Base-by-base conservation (phyloP, 345 rosid genomes). In the Acer saccharum region DNA sequence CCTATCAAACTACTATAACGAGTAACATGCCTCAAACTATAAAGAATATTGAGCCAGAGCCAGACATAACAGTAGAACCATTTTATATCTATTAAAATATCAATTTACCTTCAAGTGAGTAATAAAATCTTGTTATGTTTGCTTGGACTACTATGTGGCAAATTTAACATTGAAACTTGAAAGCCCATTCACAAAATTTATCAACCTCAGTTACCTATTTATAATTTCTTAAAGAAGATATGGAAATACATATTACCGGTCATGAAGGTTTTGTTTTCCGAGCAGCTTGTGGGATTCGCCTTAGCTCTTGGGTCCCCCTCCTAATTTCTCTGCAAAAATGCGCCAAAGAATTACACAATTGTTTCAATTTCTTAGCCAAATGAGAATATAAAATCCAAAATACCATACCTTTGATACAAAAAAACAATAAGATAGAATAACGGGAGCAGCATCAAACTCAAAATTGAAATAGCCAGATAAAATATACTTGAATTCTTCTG, bases 381-480 rank as follows among this genome's bases (percentile, higher is more conserved):
- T 21, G 43, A 20, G 41, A 72, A 63, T 6, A 66, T 39, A 9
- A 27, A 25, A 55, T 65, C 70, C 3, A 73, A 67, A 43, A 57
- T 4, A 10, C 9, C 69, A 66, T 83, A 92, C 99, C 97, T 89
- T 81, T 92, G 94, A 78, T 92, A 75, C 81, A 97, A 81, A 82
- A 85, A 97, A 62, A 90, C 93, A 63, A 90, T 84, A 44, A 93
- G 84, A 81, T 93, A 94, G 88, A 97, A 88, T 76, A 97, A 60
- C 5, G 99, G 99, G 67, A 93, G 93, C 84, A 93, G 82, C 97
- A 94, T 93, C 91, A 91, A 71, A 64, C 90, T 89, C 88, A 91
- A 84, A 78, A 97, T 91, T 65, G 95, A 91, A 21, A 88, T 77
- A 27, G 96, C 93, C 68, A 97, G 82, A 86, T 89, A 97, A 76